A percentile compares a stretch with the other conserved stretches of the same genome.
These are phyloP conservation scores for Capronia coronata DNA, from an alignment of 2,329 filamentous ascomycete species.

Conservation along the genomic window DNA sequence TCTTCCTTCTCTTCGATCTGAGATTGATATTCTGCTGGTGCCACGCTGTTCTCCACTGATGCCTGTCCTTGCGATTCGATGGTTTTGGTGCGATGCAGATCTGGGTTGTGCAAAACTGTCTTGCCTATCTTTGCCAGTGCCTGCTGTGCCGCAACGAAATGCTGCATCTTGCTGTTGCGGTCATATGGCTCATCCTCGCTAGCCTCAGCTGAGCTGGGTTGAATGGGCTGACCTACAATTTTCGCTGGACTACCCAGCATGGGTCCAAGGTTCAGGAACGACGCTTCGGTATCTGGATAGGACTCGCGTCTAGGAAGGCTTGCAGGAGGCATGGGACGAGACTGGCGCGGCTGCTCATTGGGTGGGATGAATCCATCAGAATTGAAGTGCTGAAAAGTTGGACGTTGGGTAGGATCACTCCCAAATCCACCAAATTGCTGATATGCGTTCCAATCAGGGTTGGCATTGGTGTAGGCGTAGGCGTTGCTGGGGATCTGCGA, in stretches of 20 bases:
- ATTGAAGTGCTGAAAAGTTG: constrained; percentile 5
- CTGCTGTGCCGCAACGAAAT: constrained; percentile 25
- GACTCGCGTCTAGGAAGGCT: constrained; percentile 4
- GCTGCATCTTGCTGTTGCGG: constrained; percentile 25
- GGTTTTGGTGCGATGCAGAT: constrained; percentile 16
- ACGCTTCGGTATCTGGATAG: constrained; percentile 2
- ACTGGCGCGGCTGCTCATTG: background rate
- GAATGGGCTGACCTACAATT: background rate
- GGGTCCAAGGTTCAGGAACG: background rate
- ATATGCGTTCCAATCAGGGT: background rate
- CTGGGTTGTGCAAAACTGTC: constrained; percentile 26
- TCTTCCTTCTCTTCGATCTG: background rate
- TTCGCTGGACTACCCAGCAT: background rate
- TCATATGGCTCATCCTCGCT: constrained; percentile 22
- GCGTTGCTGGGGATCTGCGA: background rate
- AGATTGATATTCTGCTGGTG: constrained; percentile 4
- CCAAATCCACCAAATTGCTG: background rate
- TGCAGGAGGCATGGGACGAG: background rate
- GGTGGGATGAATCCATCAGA: constrained; percentile 7
- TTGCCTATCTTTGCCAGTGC: constrained; percentile 26
- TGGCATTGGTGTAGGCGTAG: background rate
- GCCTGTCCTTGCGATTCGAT: constrained; percentile 3
- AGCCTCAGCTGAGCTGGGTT: background rate
- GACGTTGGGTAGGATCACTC: constrained; percentile 2
- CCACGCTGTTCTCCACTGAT: background rate